Evolutionary conservation across 2,329 filamentous ascomycete species (phyloP), one percentile per base, ranked within the genome.

Genomic region (Trichoderma koningiopsis): DNA sequence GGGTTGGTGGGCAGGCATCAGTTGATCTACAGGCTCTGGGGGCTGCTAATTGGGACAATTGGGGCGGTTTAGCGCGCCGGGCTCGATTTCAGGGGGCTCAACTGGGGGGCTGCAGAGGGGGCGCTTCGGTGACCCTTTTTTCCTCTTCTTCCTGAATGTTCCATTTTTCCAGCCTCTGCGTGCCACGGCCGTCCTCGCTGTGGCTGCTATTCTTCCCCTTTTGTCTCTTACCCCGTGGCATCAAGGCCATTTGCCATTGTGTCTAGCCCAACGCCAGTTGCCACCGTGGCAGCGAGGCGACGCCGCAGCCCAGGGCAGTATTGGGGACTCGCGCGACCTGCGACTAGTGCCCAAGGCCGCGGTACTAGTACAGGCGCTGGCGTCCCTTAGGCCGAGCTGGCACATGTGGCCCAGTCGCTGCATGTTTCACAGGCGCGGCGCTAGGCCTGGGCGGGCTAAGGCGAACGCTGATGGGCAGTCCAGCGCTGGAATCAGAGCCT

Each of bases 381-480:
- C 31, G 47, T 40, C 49, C 40, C 56, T 60, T 68, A 35, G 37
- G 49, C 52, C 52, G 33, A 55, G 55, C 56, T 43, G 57, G 57
- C 40, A 59, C 58, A 49, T 58, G 64, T 68, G 70, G 70, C 59
- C 70, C 62, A 62, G 69, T 72, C 61, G 70, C 31, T 67, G 14
- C 64, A 74, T 67, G 76, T 77, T 77, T 77, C 76, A 74, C 73
- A 73, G 74, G 74, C 74, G 73, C 69, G 47, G 70, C 60, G 56
- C 74, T 70, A 74, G 63, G n/a, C 73, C 70, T 35, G 40, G 71
- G 65, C 22, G 4, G 65, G 73, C 56, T 64, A 74, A 66, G 5
- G 37, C 35, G 53, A 49, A 55, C 33, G 57, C 63, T 62, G 53
- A 58, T 29, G 16, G 29, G 52, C 33, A 33, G 33, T 8, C 33